Conservation (phyloP, 2,329 filamentous ascomycete genomes). For the Fusarium fracticaudum region DNA sequence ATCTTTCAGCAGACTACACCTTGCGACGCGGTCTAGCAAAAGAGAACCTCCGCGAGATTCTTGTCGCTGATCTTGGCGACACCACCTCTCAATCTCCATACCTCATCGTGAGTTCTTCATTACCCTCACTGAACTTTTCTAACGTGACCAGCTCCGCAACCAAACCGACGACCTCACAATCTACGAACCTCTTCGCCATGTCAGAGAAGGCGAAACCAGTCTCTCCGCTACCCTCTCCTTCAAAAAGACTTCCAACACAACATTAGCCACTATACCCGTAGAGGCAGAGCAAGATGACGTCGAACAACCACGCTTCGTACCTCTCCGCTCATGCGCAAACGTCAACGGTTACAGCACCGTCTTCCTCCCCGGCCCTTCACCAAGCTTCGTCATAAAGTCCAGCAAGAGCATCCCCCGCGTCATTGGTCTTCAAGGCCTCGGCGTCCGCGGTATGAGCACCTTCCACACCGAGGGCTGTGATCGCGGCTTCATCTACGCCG, state of each 20-base stretch:
- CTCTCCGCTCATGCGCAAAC: constrained; percentile 68
- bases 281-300: constrained; percentile 62
- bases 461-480: constrained; percentile 83
- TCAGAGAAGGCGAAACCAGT: constrained; percentile 46
- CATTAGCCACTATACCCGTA: constrained; percentile 67
- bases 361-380: constrained; percentile 82
- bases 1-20: constrained; percentile 76
- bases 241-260: constrained; percentile 76
- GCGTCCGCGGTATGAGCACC: constrained; percentile 75
- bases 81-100: constrained; percentile 75
- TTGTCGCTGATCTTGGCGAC: constrained; percentile 88
- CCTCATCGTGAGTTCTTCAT: constrained; percentile 72
- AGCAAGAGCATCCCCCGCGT: constrained; percentile 80
- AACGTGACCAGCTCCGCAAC: constrained; percentile 71
- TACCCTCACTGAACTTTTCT: not conserved
- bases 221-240: constrained; percentile 74
- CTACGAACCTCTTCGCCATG: constrained; percentile 79
- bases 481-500: constrained; percentile 83
- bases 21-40: constrained; percentile 75
- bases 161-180: constrained; percentile 83
- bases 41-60: constrained; percentile 79
- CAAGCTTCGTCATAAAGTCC: constrained; percentile 85
- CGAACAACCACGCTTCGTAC: constrained; percentile 57
- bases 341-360: constrained; percentile 83
- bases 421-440: constrained; percentile 74